Percentiles rank a stretch among this genome's conserved stretches.
These are phyloP conservation scores for Geranium brycei DNA, from an alignment of 345 rosid genomes.

Conservation along the genomic window DNA sequence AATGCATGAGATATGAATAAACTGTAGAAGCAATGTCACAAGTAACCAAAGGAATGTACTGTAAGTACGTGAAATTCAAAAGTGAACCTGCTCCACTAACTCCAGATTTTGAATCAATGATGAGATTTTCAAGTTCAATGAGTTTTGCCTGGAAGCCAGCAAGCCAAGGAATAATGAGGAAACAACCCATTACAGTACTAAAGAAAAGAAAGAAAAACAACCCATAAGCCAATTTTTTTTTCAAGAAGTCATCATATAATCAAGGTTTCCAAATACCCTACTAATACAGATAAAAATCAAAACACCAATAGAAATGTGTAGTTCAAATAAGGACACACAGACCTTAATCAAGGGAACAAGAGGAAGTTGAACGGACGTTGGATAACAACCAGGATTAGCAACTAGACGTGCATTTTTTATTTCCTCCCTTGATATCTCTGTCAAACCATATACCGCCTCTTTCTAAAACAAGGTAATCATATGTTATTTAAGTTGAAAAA, in stretches of 20 bases:
- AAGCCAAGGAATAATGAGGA: constrained; percentile 4
- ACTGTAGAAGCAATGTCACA: constrained; percentile 8
- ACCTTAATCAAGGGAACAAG: constrained; percentile 88
- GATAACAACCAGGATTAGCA: constrained; percentile 98
- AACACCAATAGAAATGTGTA: neutral
- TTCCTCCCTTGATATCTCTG: constrained; percentile 68
- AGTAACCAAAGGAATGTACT: neutral
- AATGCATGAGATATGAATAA: constrained; percentile 9
- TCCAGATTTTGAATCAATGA: constrained; percentile 89
- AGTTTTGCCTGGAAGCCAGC: constrained; percentile 66
- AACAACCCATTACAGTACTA: neutral
- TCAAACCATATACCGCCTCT: constrained; percentile 90
- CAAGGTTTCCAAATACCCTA: no score
- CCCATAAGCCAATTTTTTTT: no score
- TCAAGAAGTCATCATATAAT: no score
- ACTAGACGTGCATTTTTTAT: constrained; percentile 58
- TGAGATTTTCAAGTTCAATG: constrained; percentile 49
- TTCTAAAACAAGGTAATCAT: constrained; percentile 31
- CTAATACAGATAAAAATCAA: neutral
- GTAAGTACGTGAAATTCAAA: constrained; percentile 4
- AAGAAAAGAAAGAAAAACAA: no score
- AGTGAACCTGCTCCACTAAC: constrained; percentile 91
- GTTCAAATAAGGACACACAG: constrained; percentile 4
- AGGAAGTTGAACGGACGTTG: constrained; percentile 90
- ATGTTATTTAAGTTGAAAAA: neutral